phyloP scores from a whole-genome alignment of 2,329 filamentous ascomycete genomes.

The Aschersonia sp. region DNA sequence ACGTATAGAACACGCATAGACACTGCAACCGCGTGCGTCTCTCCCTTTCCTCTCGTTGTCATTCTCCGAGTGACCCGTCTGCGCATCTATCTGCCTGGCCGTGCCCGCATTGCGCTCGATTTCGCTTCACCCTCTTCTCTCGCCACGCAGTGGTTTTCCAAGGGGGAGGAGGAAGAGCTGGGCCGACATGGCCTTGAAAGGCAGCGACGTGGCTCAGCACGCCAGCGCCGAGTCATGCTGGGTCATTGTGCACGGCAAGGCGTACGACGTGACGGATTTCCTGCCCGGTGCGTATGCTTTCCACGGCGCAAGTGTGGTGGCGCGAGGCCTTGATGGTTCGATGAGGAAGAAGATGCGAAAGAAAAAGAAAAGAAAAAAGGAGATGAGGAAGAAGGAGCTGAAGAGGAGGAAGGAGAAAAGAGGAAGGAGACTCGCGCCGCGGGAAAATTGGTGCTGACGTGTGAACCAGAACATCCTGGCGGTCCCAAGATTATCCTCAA shows the following conservation, averaged over 20 bases:
- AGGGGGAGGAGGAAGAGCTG: too few relatives aligned
- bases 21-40: neutral
- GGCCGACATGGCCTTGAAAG: conserved; percentile 27
- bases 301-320: neutral
- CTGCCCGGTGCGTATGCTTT: conserved; percentile 43
- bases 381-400: too few relatives aligned
- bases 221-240: conserved; percentile 73
- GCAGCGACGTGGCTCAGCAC: conserved; percentile 50
- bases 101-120: too few relatives aligned
- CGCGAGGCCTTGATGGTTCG: neutral
- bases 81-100: too few relatives aligned
- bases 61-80: neutral
- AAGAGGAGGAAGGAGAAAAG: too few relatives aligned
- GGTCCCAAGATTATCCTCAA: conserved; percentile 90
- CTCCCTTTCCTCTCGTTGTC: neutral
- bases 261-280: conserved; percentile 83
- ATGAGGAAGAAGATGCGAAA: too few relatives aligned
- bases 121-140: too few relatives aligned
- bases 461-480: conserved; percentile 60
- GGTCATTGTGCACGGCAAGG: conserved; percentile 78
- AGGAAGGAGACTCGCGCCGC: too few relatives aligned
- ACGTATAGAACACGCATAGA: neutral
- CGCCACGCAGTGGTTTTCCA: too few relatives aligned
- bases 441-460: neutral
- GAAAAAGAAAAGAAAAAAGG: too few relatives aligned